Evolutionary conservation across 73 alveolate species (phyloP).

Genomic region (Chromera velia): DNA sequence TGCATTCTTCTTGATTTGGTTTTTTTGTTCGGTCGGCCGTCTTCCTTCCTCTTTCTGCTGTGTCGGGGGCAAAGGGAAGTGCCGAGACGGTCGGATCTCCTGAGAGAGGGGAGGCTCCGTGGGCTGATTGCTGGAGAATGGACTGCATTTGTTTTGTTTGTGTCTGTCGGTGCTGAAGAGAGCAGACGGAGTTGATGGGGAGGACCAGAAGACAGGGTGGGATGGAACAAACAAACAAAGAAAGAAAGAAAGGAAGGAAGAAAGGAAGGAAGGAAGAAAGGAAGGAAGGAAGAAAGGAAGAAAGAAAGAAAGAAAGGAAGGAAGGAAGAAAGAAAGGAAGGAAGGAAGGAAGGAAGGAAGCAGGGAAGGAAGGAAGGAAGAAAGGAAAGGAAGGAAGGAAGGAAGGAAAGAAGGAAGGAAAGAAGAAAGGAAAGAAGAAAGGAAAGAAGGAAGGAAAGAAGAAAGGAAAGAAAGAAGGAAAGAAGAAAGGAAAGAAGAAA

Average conservation of each 20-base stretch:
- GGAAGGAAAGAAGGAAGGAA: neutral
- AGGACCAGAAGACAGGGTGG: neutral
- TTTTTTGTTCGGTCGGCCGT: no score
- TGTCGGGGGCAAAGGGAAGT: no score
- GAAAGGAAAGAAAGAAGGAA: neutral
- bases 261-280: neutral
- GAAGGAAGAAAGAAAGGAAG: neutral
- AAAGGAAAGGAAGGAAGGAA: neutral
- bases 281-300: neutral
- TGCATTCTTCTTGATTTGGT: no score
- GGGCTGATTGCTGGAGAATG: no score
- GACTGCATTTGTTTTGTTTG: no score
- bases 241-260: neutral
- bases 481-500: neutral
- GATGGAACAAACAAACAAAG: neutral
- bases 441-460: neutral
- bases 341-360: neutral
- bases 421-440: neutral
- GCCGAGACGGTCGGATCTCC: no score
- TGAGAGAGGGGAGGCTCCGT: no score
- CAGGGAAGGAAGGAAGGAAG: neutral
- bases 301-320: neutral
- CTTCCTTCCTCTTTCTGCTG: no score
- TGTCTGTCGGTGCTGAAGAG: no score
- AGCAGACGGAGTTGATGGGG: no score